Percentiles rank a stretch among this genome's conserved stretches.
Conservation (phyloP, 2,329 filamentous ascomycete genomes). For the Penicillium psychrosexuale region DNA sequence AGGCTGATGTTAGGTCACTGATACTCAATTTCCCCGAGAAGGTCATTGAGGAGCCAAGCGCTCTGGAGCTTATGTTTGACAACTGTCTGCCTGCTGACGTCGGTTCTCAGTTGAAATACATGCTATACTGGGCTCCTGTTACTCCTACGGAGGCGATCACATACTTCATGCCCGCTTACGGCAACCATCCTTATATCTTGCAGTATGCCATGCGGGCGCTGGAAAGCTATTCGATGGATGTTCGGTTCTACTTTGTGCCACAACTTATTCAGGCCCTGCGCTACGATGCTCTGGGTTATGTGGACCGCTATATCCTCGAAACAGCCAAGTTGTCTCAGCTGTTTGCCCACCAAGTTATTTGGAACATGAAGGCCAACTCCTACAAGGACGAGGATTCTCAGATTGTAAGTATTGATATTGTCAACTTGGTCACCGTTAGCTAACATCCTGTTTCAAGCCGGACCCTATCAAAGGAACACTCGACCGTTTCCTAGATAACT, state of each 20-base stretch:
- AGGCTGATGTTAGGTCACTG: slow-evolving; percentile 72
- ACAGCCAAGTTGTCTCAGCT: slow-evolving; percentile 97
- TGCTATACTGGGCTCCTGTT: slow-evolving; percentile 88
- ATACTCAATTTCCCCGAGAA: slow-evolving; percentile 80
- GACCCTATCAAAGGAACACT: slow-evolving; percentile 91
- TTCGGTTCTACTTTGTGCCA: slow-evolving; percentile 98
- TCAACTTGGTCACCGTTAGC: not conserved
- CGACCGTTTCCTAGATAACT: slow-evolving; percentile 80
- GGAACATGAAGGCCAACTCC: slow-evolving; percentile 99
- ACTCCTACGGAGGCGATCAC: slow-evolving; percentile 92
- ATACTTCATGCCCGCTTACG: slow-evolving; percentile 86
- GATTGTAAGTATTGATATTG: slow-evolving; percentile 55
- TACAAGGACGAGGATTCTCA: slow-evolving; percentile 95
- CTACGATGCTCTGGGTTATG: slow-evolving; percentile 90
- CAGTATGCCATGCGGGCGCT: slow-evolving; percentile 96
- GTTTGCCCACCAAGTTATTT: slow-evolving; percentile 99
- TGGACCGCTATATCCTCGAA: slow-evolving; percentile 93
- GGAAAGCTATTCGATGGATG: slow-evolving; percentile 90
- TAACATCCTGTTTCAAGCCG: slow-evolving; percentile 51
- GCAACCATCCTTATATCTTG: slow-evolving; percentile 85
- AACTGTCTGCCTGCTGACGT: slow-evolving; percentile 74
- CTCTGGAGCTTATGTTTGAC: slow-evolving; percentile 77
- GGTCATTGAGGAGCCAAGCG: slow-evolving; percentile 76
- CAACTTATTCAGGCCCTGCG: slow-evolving; percentile 95
- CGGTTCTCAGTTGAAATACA: slow-evolving; percentile 81